These are phyloP conservation scores for Pythium phragmitis DNA, from an alignment of 352 stramenopile species.

Conservation along the genomic window DNA sequence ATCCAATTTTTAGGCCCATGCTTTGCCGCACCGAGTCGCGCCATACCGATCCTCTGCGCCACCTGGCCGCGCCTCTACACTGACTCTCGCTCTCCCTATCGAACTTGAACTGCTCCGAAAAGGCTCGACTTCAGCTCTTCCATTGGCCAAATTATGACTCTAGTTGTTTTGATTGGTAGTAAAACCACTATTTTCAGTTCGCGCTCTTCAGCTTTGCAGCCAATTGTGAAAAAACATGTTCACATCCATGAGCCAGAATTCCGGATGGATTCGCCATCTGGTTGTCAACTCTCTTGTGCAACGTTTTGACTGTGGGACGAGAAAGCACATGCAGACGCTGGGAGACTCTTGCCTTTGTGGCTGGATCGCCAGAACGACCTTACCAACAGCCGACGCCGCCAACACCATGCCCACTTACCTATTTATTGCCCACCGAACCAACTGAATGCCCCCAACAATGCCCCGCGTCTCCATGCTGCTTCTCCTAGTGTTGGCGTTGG, in stretches of 20 bases:
- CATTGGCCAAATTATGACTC: conserved; percentile 12
- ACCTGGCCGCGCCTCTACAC: conserved; percentile 21
- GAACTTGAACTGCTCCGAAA: background rate
- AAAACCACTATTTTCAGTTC: background rate
- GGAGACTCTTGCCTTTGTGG: background rate
- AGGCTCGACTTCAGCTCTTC: background rate
- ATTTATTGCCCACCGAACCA: conserved; percentile 2
- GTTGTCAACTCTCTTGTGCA: background rate
- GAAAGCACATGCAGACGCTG: conserved; percentile 1
- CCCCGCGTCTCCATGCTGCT: background rate
- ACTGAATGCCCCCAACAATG: conserved; percentile 1
- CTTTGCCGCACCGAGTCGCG: conserved; percentile 1
- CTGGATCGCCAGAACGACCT: conserved; percentile 8
- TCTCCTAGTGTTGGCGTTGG: background rate
- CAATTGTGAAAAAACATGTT: conserved; percentile 6
- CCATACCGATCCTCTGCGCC: conserved; percentile 1
- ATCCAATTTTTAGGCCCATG: background rate
- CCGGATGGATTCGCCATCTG: conserved; percentile 19
- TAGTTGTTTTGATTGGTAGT: conserved; percentile 7
- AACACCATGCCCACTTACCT: background rate
- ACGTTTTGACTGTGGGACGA: conserved; percentile 8
- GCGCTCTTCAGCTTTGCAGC: background rate
- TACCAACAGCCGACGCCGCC: background rate
- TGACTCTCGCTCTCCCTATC: conserved; percentile 14
- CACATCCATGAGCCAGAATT: conserved; percentile 1